These are phyloP conservation scores for Handroanthus guayacan DNA, from an alignment of 257 asterid species.

Conservation along the genomic window DNA sequence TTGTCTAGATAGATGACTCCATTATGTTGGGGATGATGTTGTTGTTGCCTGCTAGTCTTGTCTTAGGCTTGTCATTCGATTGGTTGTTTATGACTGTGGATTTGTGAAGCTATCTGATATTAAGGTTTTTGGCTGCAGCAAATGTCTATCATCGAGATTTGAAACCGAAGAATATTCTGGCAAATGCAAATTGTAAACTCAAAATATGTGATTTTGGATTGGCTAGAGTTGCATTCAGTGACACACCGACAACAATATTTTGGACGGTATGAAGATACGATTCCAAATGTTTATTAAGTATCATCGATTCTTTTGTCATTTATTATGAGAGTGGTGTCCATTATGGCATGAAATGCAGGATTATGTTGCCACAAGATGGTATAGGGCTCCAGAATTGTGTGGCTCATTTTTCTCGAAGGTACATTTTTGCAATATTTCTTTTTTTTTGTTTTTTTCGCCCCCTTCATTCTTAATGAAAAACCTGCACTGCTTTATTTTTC, in stretches of 20 bases:
- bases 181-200: conserved; percentile 96
- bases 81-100: conserved; percentile 18
- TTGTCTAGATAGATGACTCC: not conserved
- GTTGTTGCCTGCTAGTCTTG: not conserved
- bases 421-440: not conserved
- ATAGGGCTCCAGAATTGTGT: conserved; percentile 93
- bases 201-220: conserved; percentile 95
- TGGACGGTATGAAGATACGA: conserved; percentile 77
- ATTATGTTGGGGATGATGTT: not conserved
- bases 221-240: conserved; percentile 96
- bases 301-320: conserved; percentile 2
- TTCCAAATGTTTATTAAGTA: not conserved
- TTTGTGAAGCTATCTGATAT: conserved; percentile 37
- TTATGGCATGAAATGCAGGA: conserved; percentile 54
- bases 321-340: conserved; percentile 5
- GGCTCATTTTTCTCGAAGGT: conserved; percentile 97
- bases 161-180: conserved; percentile 88
- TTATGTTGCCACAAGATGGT: conserved; percentile 98
- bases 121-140: conserved; percentile 61
- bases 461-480: not conserved
- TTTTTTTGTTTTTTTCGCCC: not conserved
- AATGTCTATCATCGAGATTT: conserved; percentile 93
- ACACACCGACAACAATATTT: conserved; percentile 85
- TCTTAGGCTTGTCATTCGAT: not conserved
- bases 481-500: not conserved